Evolutionary conservation across 345 rosid genomes (phyloP).

Genomic region (Lagerstroemia speciosa): DNA sequence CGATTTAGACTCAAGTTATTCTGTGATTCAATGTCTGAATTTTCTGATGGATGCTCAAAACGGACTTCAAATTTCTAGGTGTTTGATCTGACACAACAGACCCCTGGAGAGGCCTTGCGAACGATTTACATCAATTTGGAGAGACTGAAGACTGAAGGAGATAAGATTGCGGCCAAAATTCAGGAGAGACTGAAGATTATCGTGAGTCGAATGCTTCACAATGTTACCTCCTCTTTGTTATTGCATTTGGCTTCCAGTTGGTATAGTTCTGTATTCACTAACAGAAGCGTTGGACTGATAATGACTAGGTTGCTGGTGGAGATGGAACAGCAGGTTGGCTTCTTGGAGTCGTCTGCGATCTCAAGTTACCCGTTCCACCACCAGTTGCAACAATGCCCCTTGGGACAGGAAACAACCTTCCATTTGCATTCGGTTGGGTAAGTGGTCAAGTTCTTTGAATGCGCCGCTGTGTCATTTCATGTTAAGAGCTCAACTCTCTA

Average conservation of each 20-base stretch:
- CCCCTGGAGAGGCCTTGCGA: conserved; percentile 49
- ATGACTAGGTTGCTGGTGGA: conserved; percentile 78
- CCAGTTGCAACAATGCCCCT: conserved; percentile 89
- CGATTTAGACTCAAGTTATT: background rate
- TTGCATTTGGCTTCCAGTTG: background rate
- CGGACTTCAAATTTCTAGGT: conserved; percentile 33
- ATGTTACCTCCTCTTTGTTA: background rate
- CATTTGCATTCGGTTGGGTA: conserved; percentile 95
- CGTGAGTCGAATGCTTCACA: conserved; percentile 30
- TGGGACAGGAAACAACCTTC: conserved; percentile 95
- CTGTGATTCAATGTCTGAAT: background rate
- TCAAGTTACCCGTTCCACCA: conserved; percentile 72
- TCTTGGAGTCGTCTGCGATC: conserved; percentile 89
- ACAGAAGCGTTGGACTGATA: background rate
- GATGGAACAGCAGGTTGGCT: conserved; percentile 99
- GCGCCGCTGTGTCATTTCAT: background rate
- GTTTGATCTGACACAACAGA: conserved; percentile 58
- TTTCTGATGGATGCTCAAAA: background rate
- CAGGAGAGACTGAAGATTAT: conserved; percentile 49
- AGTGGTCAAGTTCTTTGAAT: background rate
- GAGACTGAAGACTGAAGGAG: conserved; percentile 37
- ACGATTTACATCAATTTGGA: conserved; percentile 55
- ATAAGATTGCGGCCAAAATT: conserved; percentile 36
- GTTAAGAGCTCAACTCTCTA: conserved; percentile 7
- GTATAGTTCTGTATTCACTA: background rate